A percentile compares a stretch with the other conserved stretches of the same genome.
These are phyloP conservation scores for Alternaria sp. DNA, from an alignment of 2,329 filamentous ascomycete species.

Conservation along the genomic window DNA sequence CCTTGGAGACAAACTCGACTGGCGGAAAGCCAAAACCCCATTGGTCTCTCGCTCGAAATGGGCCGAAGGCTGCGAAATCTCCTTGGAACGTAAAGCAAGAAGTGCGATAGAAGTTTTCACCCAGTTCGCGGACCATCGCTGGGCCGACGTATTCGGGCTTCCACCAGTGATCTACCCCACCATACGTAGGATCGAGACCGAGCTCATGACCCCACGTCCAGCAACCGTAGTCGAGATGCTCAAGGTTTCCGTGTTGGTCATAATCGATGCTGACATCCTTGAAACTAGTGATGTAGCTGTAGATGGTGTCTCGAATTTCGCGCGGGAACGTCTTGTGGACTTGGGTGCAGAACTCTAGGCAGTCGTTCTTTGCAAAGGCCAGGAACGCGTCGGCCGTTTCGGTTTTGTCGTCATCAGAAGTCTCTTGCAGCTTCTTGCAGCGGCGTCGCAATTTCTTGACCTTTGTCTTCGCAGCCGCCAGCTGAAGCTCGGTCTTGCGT, in stretches of 20 bases:
- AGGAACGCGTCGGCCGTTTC: not conserved
- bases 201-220: too few species aligned
- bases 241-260: too few species aligned
- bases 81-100: not conserved
- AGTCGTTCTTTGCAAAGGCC: not conserved
- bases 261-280: not conserved
- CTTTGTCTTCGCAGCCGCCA: too few species aligned
- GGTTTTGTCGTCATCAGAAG: not conserved
- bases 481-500: not conserved
- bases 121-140: not conserved
- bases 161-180: not conserved
- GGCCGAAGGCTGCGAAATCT: not conserved
- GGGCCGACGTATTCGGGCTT: not conserved
- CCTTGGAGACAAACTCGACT: not conserved
- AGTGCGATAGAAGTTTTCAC: not conserved
- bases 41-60: not conserved
- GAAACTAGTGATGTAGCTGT: not conserved
- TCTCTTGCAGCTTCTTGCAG: not conserved
- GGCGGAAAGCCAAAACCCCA: not conserved
- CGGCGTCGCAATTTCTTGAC: not conserved
- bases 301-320: constrained; percentile 10
- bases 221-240: too few species aligned
- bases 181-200: too few species aligned
- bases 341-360: not conserved
- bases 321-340: not conserved